phyloP scores from a whole-genome alignment of 2,329 filamentous ascomycete species.

The Colletotrichum chrysophilum region DNA sequence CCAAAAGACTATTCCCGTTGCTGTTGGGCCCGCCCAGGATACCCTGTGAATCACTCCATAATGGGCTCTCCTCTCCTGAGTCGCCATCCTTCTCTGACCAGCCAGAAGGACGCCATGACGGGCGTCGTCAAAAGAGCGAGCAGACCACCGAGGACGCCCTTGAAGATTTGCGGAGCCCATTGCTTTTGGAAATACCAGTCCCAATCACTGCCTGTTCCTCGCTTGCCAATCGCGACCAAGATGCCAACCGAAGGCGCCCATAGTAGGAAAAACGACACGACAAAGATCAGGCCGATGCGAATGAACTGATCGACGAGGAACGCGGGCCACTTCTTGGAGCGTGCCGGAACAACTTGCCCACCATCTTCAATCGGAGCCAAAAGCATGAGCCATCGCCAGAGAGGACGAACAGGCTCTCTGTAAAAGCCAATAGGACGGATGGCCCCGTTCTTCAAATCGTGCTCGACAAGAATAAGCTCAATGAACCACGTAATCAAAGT shows the following conservation, averaged over 20 bases:
- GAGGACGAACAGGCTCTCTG: constrained; percentile 34
- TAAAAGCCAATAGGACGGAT: constrained; percentile 54
- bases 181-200: constrained; percentile 48
- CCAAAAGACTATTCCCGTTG: background rate
- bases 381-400: constrained; percentile 50
- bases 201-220: constrained; percentile 27
- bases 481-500: constrained; percentile 57
- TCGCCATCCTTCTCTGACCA: constrained; percentile 54
- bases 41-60: background rate
- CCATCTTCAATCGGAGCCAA: constrained; percentile 31
- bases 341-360: constrained; percentile 33
- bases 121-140: constrained; percentile 53
- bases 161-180: constrained; percentile 57
- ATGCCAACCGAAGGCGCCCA: constrained; percentile 50
- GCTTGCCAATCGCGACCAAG: constrained; percentile 41
- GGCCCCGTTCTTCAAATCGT: constrained; percentile 47
- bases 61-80: background rate
- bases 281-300: constrained; percentile 38
- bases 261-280: constrained; percentile 45
- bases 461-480: constrained; percentile 51
- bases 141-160: constrained; percentile 51
- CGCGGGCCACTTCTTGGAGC: background rate
- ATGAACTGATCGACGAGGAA: constrained; percentile 41
- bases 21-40: background rate
- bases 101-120: constrained; percentile 54